Base-by-base conservation (phyloP, 2,329 filamentous ascomycete species). In the Dactylellina drechsleri region DNA sequence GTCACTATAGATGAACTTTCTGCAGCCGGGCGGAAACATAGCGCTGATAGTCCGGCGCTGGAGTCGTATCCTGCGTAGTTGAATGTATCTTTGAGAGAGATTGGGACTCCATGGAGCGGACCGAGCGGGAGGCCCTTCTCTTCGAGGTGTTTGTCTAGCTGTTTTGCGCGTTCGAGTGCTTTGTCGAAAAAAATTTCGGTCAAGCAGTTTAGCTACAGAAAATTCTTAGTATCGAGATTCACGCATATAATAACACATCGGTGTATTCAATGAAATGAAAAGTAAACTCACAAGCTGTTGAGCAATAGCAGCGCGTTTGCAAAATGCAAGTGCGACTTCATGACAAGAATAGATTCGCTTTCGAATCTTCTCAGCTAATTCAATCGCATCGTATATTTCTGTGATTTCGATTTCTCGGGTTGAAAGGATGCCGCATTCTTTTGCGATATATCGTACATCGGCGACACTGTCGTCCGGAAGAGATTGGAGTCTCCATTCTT, bases 81-180 rank as follows among this genome's bases (percentile, higher is more conserved):
- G 83, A 91, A 89, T 79, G 89, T 88, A 81, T 92, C 90, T 79
- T 92, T 92, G 54, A 92, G 84, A 0, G 88, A 87, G 53, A 85
- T 81, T 0, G 82, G 81, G 13, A 84, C 71, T 80, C 89, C 90
- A 80, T 92, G 90, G 0, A 92, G 84, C 1, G 90, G 89, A 0
- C 90, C 90, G 43, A 85, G 81, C 0, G 84, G 80, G 76, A 83
- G 81, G 8, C 85, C 84, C 0, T 84, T 85, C 36, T 78, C 78
- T n/a, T 81, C 81, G 0, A 87, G 77, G 71, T 87, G 81, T n/a
- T 82, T 82, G 78, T 90, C 88, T 0, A 86, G 81, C 1, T 81
- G 78, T 41, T 80, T 80, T 0, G 87, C 88, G 1, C 82, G 83
- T 1, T 80, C 71, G 1, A 89, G 78, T 3, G 86, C 87, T 18